Evolutionary conservation across 345 rosid genomes (phyloP).

Genomic region (Nasturtium officinale): DNA sequence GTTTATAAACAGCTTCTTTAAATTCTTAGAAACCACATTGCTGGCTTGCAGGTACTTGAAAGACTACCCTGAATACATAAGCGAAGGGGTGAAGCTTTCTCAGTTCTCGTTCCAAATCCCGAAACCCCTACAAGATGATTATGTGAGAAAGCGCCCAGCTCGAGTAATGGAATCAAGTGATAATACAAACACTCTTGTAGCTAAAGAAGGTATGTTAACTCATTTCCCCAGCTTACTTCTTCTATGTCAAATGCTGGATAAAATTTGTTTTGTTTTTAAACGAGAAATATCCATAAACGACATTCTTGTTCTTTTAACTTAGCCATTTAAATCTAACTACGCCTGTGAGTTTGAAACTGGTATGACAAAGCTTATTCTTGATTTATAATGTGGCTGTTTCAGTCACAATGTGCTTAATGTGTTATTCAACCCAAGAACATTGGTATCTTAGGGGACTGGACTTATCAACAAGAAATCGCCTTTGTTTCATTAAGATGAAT

Average conservation of each 20-base stretch:
- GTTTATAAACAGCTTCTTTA: neutral
- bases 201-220: constrained; percentile 50
- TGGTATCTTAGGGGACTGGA: neutral
- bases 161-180: constrained; percentile 41
- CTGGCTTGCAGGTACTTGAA: constrained; percentile 54
- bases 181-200: constrained; percentile 41
- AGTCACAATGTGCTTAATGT: neutral
- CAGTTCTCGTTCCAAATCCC: constrained; percentile 79
- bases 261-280: neutral
- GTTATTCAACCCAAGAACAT: neutral
- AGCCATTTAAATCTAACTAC: too few species aligned
- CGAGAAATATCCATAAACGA: neutral
- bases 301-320: neutral
- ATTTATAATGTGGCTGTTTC: too few species aligned
- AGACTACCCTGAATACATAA: constrained; percentile 56
- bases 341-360: too few species aligned
- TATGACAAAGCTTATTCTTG: too few species aligned
- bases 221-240: neutral
- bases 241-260: neutral
- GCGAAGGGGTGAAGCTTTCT: constrained; percentile 54
- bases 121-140: constrained; percentile 64
- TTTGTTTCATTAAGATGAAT: neutral
- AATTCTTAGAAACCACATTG: neutral
- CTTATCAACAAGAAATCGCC: neutral
- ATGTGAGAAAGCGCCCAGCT: constrained; percentile 67